Evolutionary conservation across 768 basidiomycete genomes (phyloP).

Genomic region (Leucocoprinus leucothites): DNA sequence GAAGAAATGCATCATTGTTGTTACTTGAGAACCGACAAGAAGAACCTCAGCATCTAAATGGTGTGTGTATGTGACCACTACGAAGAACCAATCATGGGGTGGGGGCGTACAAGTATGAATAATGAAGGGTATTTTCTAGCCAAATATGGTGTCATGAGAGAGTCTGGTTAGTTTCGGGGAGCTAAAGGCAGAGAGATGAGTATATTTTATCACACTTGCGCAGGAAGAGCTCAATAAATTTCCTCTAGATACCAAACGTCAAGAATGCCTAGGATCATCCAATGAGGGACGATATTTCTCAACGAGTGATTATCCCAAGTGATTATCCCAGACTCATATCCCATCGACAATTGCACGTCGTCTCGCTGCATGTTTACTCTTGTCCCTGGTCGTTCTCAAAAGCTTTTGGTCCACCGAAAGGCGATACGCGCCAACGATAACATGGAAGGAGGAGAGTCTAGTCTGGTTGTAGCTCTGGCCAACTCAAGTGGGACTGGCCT

Average conservation of each 20-base stretch:
- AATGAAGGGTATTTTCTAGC: conserved; percentile 61
- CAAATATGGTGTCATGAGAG: conserved; percentile 61
- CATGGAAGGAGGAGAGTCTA: conserved; percentile 83
- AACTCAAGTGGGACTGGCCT: conserved; percentile 39
- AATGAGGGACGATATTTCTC: not conserved
- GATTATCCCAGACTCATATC: conserved; percentile 63
- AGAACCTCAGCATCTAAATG: conserved; percentile 78
- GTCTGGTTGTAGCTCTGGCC: conserved; percentile 51
- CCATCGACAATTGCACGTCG: conserved; percentile 69
- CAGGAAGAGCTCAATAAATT: conserved; percentile 62
- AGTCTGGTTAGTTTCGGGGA: conserved; percentile 66
- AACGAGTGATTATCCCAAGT: not conserved
- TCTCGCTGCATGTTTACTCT: conserved; percentile 73
- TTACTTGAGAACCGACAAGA: conserved; percentile 71
- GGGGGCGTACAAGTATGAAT: conserved; percentile 70
- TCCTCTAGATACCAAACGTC: conserved; percentile 70
- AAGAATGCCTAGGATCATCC: conserved; percentile 44
- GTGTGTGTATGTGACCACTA: no score
- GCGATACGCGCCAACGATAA: conserved; percentile 80
- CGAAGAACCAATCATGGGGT: not conserved
- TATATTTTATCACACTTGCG: conserved; percentile 52
- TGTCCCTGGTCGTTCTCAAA: conserved; percentile 77
- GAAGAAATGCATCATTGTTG: conserved; percentile 77
- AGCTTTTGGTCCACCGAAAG: conserved; percentile 71
- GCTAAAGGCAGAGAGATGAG: conserved; percentile 26